Conservation (phyloP, 2,329 filamentous ascomycete species). For the Rosellinia necatrix region DNA sequence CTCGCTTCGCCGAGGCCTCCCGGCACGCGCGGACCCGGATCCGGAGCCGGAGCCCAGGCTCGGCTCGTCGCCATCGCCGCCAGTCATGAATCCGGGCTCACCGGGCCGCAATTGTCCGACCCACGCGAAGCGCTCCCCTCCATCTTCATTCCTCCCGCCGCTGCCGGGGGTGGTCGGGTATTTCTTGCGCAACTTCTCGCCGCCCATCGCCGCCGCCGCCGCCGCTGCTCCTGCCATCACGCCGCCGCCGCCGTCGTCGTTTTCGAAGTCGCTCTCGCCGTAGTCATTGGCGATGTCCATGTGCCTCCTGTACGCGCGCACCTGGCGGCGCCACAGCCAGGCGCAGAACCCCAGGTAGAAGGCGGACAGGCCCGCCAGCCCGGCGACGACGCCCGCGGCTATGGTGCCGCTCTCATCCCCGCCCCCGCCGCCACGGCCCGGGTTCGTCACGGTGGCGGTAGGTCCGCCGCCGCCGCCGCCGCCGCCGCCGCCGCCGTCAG, state of each 20-base stretch:
- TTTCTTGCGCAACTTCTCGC: constrained; percentile 39
- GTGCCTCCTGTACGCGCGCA: constrained; percentile 71
- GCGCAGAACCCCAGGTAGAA: constrained; percentile 72
- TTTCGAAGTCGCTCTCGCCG: constrained; percentile 29
- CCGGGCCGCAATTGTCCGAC: constrained; percentile 33
- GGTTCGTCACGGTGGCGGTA: constrained; percentile 57
- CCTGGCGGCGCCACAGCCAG: constrained; percentile 74
- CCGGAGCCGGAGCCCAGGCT: constrained; percentile 28
- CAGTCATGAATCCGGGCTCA: constrained; percentile 34
- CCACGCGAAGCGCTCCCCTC: constrained; percentile 37
- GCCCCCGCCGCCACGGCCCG: constrained; percentile 45
- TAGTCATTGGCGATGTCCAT: constrained; percentile 67
- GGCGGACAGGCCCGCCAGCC: constrained; percentile 64
- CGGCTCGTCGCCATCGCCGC: no score
- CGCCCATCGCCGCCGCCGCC: background rate
- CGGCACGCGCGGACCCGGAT: constrained; percentile 13
- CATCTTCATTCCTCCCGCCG: constrained; percentile 11
- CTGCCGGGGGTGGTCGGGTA: constrained; percentile 5
- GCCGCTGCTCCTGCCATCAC: background rate
- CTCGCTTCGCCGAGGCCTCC: constrained; percentile 34
- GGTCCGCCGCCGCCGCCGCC: constrained; percentile 51
- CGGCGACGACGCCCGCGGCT: constrained; percentile 62
- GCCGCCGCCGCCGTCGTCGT: background rate
- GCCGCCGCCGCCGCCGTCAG: constrained; percentile 40
- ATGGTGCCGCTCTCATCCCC: constrained; percentile 45